Evolutionary conservation across 768 basidiomycete genomes (phyloP).

Genomic region (Sistotremastrum suecicum): DNA sequence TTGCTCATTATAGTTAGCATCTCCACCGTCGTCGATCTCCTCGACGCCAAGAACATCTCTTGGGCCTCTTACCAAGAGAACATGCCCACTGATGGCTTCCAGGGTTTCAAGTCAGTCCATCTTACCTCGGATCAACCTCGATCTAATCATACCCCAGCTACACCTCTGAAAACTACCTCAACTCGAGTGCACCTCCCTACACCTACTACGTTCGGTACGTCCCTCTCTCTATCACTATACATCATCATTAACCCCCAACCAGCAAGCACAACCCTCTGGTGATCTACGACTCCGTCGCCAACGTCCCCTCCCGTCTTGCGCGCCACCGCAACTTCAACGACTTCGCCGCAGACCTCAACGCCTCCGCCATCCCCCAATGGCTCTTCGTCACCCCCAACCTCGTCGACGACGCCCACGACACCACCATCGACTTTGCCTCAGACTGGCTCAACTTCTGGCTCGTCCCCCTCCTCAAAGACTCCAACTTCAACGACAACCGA

Average conservation of each 20-base stretch:
- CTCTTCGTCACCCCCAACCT: conserved; percentile 50
- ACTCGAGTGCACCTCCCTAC: conserved; percentile 21
- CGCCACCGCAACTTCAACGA: conserved; percentile 49
- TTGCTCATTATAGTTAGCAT: conserved; percentile 27
- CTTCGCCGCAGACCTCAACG: conserved; percentile 39
- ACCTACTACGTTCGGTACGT: conserved; percentile 28
- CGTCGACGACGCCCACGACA: conserved; percentile 48
- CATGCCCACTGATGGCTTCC: conserved; percentile 36
- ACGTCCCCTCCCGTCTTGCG: conserved; percentile 23
- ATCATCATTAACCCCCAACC: too few species aligned
- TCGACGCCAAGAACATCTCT: conserved; percentile 40
- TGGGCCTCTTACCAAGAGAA: conserved; percentile 53
- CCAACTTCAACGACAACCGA: conserved; percentile 35
- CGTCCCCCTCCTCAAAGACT: conserved; percentile 32
- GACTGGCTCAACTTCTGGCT: conserved; percentile 38
- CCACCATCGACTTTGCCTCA: conserved; percentile 31
- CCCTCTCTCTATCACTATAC: too few species aligned
- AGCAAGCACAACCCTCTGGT: conserved; percentile 42
- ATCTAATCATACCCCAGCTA: conserved; percentile 15
- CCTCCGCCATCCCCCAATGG: conserved; percentile 42
- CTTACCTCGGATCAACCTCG: conserved; percentile 8
- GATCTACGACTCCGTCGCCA: conserved; percentile 36
- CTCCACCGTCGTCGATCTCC: conserved; percentile 43
- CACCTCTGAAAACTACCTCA: conserved; percentile 23
- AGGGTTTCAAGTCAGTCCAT: conserved; percentile 22